A percentile compares a stretch with the other conserved stretches of the same genome.
phyloP scores from a whole-genome alignment of 2,329 filamentous ascomycete species.

The Didymella pinodella region DNA sequence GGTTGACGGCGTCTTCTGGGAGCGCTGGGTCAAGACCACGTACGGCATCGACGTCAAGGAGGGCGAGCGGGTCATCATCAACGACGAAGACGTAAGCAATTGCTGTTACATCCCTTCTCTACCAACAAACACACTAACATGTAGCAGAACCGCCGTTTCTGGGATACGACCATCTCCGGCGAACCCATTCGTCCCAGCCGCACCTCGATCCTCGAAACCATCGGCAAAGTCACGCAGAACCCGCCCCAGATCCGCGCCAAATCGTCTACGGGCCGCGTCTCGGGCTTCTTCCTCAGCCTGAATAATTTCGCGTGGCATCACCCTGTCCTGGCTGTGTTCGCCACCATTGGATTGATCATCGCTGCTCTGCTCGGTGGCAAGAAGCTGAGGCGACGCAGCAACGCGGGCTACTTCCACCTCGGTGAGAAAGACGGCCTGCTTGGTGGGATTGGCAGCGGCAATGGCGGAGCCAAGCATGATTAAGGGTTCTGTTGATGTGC shows the following conservation, averaged over 20 bases:
- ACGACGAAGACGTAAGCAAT: constrained; percentile 87
- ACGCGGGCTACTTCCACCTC: constrained; percentile 67
- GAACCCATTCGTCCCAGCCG: constrained; percentile 89
- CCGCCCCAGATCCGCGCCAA: constrained; percentile 78
- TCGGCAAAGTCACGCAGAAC: constrained; percentile 73
- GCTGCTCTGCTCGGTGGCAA: constrained; percentile 52
- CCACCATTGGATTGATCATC: constrained; percentile 65
- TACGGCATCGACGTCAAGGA: constrained; percentile 88
- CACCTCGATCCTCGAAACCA: constrained; percentile 88
- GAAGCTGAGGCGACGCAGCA: constrained; percentile 53
- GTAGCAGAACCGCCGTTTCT: constrained; percentile 84
- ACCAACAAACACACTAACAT: constrained; percentile 16
- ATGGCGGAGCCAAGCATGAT: constrained; percentile 48
- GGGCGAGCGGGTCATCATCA: constrained; percentile 93
- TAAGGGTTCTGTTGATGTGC: constrained; percentile 17
- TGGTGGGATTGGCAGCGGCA: constrained; percentile 59
- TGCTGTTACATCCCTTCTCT: not conserved
- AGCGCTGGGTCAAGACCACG: constrained; percentile 93
- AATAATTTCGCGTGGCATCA: constrained; percentile 54
- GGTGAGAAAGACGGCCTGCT: constrained; percentile 74
- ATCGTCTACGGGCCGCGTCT: constrained; percentile 75
- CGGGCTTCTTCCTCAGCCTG: constrained; percentile 69
- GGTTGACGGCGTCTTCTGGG: constrained; percentile 98
- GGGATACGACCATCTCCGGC: constrained; percentile 89
- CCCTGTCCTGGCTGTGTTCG: constrained; percentile 59